phyloP scores from a whole-genome alignment of 2,329 filamentous ascomycete species.

The Xylariaceae sp. region DNA sequence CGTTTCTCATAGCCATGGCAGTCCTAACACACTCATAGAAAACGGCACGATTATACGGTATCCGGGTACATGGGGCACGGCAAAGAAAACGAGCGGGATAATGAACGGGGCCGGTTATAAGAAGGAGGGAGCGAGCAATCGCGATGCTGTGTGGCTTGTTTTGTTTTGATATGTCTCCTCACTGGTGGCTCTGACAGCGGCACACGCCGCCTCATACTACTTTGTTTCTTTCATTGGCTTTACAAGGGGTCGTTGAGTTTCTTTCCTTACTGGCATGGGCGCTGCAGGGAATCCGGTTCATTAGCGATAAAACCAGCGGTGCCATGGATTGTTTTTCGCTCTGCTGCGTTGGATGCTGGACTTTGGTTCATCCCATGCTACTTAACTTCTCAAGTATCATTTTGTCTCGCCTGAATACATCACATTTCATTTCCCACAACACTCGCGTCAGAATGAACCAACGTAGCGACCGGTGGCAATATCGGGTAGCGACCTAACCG shows the following conservation, averaged over 20 bases:
- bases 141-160: slow-evolving; percentile 22
- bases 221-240: slow-evolving; percentile 9
- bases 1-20: background rate
- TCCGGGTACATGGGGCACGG: background rate
- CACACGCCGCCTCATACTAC: slow-evolving; percentile 13
- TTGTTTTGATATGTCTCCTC: slow-evolving; percentile 13
- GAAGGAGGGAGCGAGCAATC: slow-evolving; percentile 31
- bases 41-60: slow-evolving; percentile 3
- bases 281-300: slow-evolving; percentile 18
- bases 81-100: slow-evolving; percentile 12
- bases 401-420: slow-evolving; percentile 18
- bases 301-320: slow-evolving; percentile 9
- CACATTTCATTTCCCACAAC: background rate
- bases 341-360: slow-evolving; percentile 1
- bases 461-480: slow-evolving; percentile 19
- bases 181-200: slow-evolving; percentile 10
- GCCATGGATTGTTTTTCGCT: slow-evolving; percentile 1
- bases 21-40: slow-evolving; percentile 7
- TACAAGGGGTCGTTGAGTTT: slow-evolving; percentile 5
- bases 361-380: background rate
- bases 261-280: background rate
- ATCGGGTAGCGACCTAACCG: slow-evolving; percentile 23
- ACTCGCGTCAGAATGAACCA: slow-evolving; percentile 2
- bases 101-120: slow-evolving; percentile 22
- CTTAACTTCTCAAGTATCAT: background rate